Base-by-base conservation (phyloP, 352 stramenopile genomes). In the Plasmopara halstedii region DNA sequence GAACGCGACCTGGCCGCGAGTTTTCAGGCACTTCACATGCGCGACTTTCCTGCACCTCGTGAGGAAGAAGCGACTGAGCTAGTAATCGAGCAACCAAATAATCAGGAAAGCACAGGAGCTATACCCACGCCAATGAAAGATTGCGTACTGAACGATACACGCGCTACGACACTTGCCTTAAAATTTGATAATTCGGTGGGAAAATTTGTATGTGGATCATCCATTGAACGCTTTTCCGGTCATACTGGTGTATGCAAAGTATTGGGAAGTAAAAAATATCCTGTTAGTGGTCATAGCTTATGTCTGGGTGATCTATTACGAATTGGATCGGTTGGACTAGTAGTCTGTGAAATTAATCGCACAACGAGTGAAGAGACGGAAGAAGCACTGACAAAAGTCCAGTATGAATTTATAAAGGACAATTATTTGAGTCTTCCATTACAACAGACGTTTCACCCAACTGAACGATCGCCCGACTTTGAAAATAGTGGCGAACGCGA, bases 211-310 rank as follows among this genome's bases (percentile, higher is more conserved):
- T 92, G 80, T 51, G 80, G 80, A 4, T 88, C 80, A 49, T 88
- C 75, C 4, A 88, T 92, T 49, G 87, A 96, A 57, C 66, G 83
- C 4, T 96, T 96, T 64, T 95, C 84, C 31, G 82, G 85, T 20
- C 87, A 96, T 64, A 94, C 85, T 27, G 85, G 87, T 32, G 89
- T 94, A 27, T 96, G 87, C 53, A 67, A 82, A 52, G 85, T 96
- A 37, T 66, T 96, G 15, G 85, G 85, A 21, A 93, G 82, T 36
- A 91, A 92, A 50, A 88, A 89, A 46, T 85, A 91, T 40, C 73
- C 76, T 4, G 73, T 85, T 22, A 87, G 83, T 39, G 70, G 72
- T 9, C 80, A 92, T 41, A 79, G 50, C 26, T 65, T 95, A 26
- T 61, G 77, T 37, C 65, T 95, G 31, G 83, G 83, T 15, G 83